phyloP scores from a whole-genome alignment of 257 asterid genomes.

The Primulina eburnea region DNA sequence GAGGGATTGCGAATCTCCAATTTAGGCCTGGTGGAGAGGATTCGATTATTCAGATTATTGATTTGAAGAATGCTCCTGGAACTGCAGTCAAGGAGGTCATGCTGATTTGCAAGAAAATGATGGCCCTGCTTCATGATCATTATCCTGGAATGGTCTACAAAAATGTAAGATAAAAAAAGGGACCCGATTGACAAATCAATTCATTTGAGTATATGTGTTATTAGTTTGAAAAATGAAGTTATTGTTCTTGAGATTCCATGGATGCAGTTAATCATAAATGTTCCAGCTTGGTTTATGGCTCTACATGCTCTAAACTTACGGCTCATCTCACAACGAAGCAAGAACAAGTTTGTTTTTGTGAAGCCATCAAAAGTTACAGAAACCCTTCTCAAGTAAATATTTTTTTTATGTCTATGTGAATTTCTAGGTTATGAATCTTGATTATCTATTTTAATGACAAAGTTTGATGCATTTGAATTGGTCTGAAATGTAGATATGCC shows the following conservation, averaged over 20 bases:
- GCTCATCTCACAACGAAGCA: constrained; percentile 54
- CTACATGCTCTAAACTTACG: constrained; percentile 55
- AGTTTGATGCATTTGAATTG: constrained; percentile 10
- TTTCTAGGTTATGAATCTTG: not conserved
- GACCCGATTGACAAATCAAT: not conserved
- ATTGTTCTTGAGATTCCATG: constrained; percentile 5
- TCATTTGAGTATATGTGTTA: not conserved
- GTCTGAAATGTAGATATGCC: constrained; percentile 40
- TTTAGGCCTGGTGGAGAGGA: constrained; percentile 61
- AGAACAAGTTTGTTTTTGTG: constrained; percentile 52
- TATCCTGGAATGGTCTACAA: constrained; percentile 73
- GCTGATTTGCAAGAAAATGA: constrained; percentile 49
- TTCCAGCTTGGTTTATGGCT: constrained; percentile 68
- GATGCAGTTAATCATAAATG: constrained; percentile 71
- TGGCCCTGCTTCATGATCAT: constrained; percentile 44
- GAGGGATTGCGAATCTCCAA: constrained; percentile 46
- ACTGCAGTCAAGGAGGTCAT: constrained; percentile 46
- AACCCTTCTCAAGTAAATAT: constrained; percentile 65
- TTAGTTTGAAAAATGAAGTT: not conserved
- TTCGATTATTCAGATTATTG: constrained; percentile 58
- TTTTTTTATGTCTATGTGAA: not conserved
- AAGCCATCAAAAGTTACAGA: constrained; percentile 69
- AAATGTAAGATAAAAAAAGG: constrained; percentile 37
- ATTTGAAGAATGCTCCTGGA: constrained; percentile 49
- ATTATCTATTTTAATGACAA: not conserved